Percentiles rank a stretch among this genome's conserved stretches.
Evolutionary conservation across 352 stramenopile species (phyloP).

Genomic region (Lagenidium giganteum): DNA sequence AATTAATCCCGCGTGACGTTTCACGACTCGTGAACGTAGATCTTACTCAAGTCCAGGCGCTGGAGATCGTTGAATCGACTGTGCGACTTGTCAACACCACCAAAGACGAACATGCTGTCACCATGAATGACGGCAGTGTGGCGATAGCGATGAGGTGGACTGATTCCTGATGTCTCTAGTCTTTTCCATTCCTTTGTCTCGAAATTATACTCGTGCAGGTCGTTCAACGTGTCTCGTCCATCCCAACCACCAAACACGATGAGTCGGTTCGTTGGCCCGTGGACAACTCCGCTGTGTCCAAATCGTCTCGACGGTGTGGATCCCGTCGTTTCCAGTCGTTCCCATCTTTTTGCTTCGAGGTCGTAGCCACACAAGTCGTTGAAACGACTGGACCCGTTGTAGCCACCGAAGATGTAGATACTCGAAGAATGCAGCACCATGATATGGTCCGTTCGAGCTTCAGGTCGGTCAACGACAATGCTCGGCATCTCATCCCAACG

Average conservation of each 20-base stretch:
- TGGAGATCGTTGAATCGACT: constrained; percentile 76
- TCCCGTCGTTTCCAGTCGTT: constrained; percentile 28
- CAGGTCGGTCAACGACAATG: constrained; percentile 33
- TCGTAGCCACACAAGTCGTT: constrained; percentile 74
- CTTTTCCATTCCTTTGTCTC: constrained; percentile 50
- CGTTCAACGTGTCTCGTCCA: constrained; percentile 70
- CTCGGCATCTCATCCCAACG: constrained; percentile 66
- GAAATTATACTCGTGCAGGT: constrained; percentile 69
- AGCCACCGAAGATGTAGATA: constrained; percentile 81
- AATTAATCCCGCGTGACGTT: no score
- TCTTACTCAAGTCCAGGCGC: constrained; percentile 50
- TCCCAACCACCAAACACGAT: constrained; percentile 82
- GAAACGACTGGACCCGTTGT: constrained; percentile 64
- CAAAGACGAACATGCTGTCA: constrained; percentile 81
- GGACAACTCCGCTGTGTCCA: constrained; percentile 68
- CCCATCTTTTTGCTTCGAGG: constrained; percentile 43
- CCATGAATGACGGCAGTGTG: constrained; percentile 71
- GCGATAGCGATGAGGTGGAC: constrained; percentile 62
- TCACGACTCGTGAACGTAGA: no score
- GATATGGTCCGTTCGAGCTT: constrained; percentile 73
- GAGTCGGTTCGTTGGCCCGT: constrained; percentile 45
- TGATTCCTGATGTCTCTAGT: constrained; percentile 41
- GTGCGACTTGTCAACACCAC: constrained; percentile 77
- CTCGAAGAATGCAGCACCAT: constrained; percentile 68
- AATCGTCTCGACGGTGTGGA: constrained; percentile 50